These are phyloP conservation scores for Papiliotrema terrestris DNA, from an alignment of 1,284 basidiomycete genomes.

Conservation along the genomic window DNA sequence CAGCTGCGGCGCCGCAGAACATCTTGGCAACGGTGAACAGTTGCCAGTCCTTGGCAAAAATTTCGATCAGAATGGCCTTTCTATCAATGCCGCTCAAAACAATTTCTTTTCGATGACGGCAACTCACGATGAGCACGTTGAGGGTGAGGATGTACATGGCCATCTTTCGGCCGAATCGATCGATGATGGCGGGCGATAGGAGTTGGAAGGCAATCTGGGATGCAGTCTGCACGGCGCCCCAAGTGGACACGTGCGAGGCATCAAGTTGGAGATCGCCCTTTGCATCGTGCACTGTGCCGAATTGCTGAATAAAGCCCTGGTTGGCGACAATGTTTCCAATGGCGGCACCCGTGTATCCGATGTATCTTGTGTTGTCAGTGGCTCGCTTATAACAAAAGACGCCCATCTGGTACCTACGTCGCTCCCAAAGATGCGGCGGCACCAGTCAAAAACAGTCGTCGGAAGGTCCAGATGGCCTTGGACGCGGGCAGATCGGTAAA, in stretches of 20 bases:
- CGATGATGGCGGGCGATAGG: background rate
- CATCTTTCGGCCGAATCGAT: background rate
- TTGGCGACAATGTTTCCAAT: background rate
- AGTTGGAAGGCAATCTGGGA: background rate
- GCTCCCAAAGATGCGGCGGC: background rate
- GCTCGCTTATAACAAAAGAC: no score
- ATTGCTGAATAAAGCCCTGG: background rate
- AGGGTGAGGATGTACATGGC: background rate
- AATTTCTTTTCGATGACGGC: background rate
- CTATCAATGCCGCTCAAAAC: background rate
- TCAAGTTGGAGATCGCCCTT: background rate
- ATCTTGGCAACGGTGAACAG: slow-evolving; percentile 30
- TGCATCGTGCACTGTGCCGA: background rate
- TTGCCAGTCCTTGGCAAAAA: slow-evolving; percentile 25
- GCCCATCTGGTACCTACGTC: no score
- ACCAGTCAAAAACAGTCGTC: background rate
- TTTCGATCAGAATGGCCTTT: slow-evolving; percentile 16
- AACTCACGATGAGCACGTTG: background rate
- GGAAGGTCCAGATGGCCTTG: background rate
- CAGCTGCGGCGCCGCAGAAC: slow-evolving; percentile 22
- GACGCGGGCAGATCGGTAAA: background rate
- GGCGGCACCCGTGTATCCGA: no score
- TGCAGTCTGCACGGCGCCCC: background rate
- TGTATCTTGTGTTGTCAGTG: no score
- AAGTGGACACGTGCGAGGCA: background rate